These are phyloP conservation scores for Pythium phragmitis DNA, from an alignment of 352 stramenopile genomes.

Conservation along the genomic window DNA sequence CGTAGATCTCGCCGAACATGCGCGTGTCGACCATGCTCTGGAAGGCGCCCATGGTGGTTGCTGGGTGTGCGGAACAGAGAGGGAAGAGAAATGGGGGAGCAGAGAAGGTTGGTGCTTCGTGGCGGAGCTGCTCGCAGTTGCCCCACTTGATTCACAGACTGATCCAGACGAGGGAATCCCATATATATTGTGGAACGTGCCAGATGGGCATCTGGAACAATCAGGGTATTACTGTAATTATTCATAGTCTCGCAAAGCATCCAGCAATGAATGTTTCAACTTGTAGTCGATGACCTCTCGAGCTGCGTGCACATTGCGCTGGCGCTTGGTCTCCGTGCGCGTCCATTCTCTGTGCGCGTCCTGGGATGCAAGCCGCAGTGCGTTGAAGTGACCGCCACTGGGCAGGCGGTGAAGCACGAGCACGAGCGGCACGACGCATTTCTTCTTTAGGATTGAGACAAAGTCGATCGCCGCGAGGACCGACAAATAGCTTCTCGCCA, in stretches of 20 bases:
- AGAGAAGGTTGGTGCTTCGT: slow-evolving; percentile 12
- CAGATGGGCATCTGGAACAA: not conserved
- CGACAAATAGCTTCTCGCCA: too few species aligned
- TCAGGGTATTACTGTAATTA: too few species aligned
- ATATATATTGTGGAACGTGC: not conserved
- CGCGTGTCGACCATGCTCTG: slow-evolving; percentile 33
- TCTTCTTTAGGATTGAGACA: too few species aligned
- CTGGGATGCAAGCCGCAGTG: not conserved
- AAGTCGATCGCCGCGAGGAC: too few species aligned
- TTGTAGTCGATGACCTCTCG: too few species aligned
- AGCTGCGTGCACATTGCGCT: not conserved
- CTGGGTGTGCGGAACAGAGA: not conserved
- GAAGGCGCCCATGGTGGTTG: slow-evolving; percentile 23
- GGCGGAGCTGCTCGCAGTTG: slow-evolving; percentile 11
- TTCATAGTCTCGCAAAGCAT: too few species aligned
- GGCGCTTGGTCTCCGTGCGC: not conserved
- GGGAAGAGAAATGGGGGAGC: not conserved
- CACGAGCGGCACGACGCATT: not conserved
- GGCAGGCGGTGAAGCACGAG: not conserved
- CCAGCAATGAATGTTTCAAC: not conserved
- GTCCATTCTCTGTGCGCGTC: not conserved
- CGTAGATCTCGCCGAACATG: slow-evolving; percentile 39
- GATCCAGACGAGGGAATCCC: not conserved
- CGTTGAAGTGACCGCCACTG: not conserved
- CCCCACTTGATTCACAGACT: not conserved